Conservation (phyloP, 371 early-diverging fungal species). For the Caulochytrium protostelioides region DNA sequence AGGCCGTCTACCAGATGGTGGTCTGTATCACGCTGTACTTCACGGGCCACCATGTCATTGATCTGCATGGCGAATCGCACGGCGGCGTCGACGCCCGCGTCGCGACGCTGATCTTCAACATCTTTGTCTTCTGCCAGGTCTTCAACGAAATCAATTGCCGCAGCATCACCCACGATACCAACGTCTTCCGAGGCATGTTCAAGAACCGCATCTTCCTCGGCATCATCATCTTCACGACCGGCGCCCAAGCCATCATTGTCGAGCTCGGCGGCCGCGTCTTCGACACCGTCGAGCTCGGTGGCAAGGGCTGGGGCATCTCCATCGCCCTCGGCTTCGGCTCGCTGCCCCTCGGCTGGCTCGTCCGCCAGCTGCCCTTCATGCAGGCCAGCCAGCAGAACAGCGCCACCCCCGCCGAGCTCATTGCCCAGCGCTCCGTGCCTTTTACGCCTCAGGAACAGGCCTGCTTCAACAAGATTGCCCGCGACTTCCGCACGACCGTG, state of each 20-base stretch:
- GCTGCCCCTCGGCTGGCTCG: slow-evolving; percentile 56
- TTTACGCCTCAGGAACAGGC: too few species aligned
- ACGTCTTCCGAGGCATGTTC: slow-evolving; percentile 59
- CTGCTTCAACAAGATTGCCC: too few species aligned
- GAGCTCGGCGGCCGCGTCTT: slow-evolving; percentile 76
- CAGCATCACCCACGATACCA: slow-evolving; percentile 31
- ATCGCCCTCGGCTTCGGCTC: slow-evolving; percentile 52
- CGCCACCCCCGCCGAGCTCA: not conserved
- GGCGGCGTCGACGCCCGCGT: slow-evolving; percentile 19
- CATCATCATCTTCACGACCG: slow-evolving; percentile 43
- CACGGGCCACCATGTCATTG: slow-evolving; percentile 25
- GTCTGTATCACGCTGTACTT: slow-evolving; percentile 10
- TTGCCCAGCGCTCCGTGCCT: too few species aligned
- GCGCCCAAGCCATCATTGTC: slow-evolving; percentile 60
- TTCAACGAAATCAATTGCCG: slow-evolving; percentile 53
- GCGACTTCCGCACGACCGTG: not conserved
- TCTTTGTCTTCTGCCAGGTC: slow-evolving; percentile 86
- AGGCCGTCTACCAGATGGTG: slow-evolving; percentile 56
- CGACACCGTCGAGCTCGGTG: slow-evolving; percentile 43
- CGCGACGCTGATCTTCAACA: slow-evolving; percentile 75
- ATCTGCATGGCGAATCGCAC: slow-evolving; percentile 4
- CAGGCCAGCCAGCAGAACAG: not conserved
- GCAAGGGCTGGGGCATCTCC: slow-evolving; percentile 59
- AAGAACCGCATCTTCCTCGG: slow-evolving; percentile 53
- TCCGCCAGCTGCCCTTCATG: slow-evolving; percentile 47